These are phyloP conservation scores for Arthroderma sp. DNA, from an alignment of 2,329 filamentous ascomycete genomes.

Conservation along the genomic window DNA sequence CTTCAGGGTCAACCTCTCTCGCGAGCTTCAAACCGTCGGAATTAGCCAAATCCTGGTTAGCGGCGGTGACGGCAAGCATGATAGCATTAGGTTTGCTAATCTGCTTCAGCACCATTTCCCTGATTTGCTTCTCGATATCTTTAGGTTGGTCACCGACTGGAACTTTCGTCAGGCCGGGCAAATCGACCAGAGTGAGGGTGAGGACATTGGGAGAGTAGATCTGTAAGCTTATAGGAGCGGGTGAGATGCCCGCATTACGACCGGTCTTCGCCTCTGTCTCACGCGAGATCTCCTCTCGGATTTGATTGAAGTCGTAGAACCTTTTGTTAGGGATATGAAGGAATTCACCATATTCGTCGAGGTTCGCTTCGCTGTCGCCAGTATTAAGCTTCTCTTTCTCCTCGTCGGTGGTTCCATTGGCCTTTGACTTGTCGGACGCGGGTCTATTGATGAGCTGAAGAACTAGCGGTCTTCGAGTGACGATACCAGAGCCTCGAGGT, in stretches of 20 bases:
- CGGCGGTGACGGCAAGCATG: conserved; percentile 87
- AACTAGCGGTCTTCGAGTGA: conserved; percentile 87
- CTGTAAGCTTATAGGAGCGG: conserved; percentile 89
- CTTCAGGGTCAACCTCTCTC: conserved; percentile 91
- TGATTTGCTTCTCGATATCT: conserved; percentile 93
- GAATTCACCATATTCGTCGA: conserved; percentile 98
- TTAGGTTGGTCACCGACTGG: conserved; percentile 91
- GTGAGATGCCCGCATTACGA: conserved; percentile 89
- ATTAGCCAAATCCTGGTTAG: conserved; percentile 96
- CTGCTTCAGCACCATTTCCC: conserved; percentile 96
- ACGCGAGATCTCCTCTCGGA: conserved; percentile 89
- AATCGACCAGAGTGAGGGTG: conserved; percentile 87
- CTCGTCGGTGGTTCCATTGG: conserved; percentile 58
- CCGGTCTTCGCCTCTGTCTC: conserved; percentile 97
- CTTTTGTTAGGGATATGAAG: conserved; percentile 95
- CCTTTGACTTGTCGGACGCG: conserved; percentile 42
- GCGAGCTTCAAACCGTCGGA: conserved; percentile 95
- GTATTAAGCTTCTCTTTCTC: conserved; percentile 47
- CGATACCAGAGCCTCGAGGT: conserved; percentile 93
- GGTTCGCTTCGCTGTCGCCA: conserved; percentile 76
- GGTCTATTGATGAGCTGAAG: conserved; percentile 94
- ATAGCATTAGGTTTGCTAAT: conserved; percentile 98
- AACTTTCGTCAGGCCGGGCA: conserved; percentile 92
- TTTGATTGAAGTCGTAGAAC: conserved; percentile 96
- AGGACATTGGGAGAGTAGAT: conserved; percentile 98